Evolutionary conservation across 129 eudicot species (phyloP).

Genomic region (Flaveria brownii): DNA sequence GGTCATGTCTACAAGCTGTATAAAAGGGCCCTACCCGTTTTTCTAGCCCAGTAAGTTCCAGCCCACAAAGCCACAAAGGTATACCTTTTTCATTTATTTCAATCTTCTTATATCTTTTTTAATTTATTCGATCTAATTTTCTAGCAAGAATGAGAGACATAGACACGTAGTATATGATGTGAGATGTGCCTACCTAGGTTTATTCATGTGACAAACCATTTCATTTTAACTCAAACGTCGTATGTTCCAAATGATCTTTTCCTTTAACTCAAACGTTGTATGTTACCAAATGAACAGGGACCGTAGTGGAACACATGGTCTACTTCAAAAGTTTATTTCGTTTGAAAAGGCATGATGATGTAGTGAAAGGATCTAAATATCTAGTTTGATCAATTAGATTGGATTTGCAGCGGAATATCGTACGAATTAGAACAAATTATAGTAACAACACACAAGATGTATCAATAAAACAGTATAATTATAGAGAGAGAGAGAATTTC

Average conservation of each 20-base stretch:
- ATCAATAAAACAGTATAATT: no score
- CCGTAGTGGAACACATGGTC: neutral
- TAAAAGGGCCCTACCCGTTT: constrained; percentile 14
- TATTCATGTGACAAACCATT: neutral
- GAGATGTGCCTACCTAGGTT: neutral
- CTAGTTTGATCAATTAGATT: no score
- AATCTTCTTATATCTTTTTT: neutral
- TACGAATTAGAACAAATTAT: no score
- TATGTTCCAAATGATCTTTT: neutral
- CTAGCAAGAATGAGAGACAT: no score
- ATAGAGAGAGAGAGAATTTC: no score
- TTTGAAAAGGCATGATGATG: neutral
- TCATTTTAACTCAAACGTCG: no score
- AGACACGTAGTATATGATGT: neutral
- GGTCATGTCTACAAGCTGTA: constrained; percentile 25
- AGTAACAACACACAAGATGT: no score
- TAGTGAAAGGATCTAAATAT: no score
- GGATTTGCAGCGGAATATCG: no score
- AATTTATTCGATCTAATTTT: neutral
- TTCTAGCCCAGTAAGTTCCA: constrained; percentile 20
- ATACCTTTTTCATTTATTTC: neutral
- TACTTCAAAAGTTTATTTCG: neutral
- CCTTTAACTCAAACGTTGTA: neutral
- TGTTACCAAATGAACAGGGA: neutral
- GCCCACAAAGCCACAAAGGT: neutral